phyloP scores from a whole-genome alignment of 1,139 yeast genomes.

The Protomyces gravidus region DNA sequence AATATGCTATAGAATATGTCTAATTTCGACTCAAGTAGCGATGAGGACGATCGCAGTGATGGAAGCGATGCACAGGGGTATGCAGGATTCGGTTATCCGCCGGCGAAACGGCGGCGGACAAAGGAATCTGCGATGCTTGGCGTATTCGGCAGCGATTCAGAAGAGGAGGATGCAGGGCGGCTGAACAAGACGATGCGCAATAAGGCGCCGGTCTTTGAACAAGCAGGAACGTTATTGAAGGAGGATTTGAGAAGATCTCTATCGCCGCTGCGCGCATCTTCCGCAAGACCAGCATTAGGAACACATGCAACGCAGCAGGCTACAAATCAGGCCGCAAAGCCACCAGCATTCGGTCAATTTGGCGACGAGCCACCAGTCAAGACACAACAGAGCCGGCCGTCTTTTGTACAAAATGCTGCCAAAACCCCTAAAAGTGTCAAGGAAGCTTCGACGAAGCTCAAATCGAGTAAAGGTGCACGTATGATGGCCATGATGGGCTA shows the following conservation, averaged over 20 bases:
- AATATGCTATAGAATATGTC: no score
- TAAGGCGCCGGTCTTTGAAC: neutral
- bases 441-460: constrained; percentile 26
- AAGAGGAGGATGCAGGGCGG: constrained; percentile 16
- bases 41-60: neutral
- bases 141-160: constrained; percentile 33
- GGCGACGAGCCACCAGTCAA: constrained; percentile 7
- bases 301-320: neutral
- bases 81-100: constrained; percentile 4
- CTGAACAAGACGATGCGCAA: constrained; percentile 29
- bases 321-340: neutral
- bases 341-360: neutral
- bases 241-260: neutral
- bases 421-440: constrained; percentile 4
- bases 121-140: constrained; percentile 32
- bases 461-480: constrained; percentile 82
- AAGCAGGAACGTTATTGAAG: neutral
- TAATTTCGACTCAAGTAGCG: neutral
- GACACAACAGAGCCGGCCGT: constrained; percentile 31
- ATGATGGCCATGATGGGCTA: constrained; percentile 84
- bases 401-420: neutral
- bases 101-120: constrained; percentile 7
- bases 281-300: neutral
- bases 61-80: neutral
- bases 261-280: neutral